Evolutionary conservation across 345 rosid species (phyloP).

Genomic region (Hibiscus tridactylites): DNA sequence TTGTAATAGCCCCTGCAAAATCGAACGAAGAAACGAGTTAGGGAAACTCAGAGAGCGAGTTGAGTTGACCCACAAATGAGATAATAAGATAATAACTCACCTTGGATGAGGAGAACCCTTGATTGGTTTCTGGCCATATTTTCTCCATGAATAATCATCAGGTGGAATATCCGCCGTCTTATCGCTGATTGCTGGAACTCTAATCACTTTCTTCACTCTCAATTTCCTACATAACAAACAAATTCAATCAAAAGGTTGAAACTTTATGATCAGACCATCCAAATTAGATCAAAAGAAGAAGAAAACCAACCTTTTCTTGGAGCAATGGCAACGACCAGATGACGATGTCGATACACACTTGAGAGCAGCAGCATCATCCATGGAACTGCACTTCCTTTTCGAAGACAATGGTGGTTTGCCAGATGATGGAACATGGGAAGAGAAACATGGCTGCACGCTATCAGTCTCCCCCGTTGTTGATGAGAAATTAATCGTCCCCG

Average conservation of each 20-base stretch:
- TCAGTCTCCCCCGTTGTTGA: conserved; percentile 68
- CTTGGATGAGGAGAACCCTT: conserved; percentile 98
- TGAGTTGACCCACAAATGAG: neutral
- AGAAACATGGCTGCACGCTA: conserved; percentile 39
- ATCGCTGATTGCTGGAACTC: conserved; percentile 69
- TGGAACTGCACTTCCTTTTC: conserved; percentile 67
- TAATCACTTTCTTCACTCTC: conserved; percentile 52
- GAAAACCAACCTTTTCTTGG: conserved; percentile 66
- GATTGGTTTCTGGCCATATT: conserved; percentile 93
- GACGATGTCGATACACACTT: conserved; percentile 44
- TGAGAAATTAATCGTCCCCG: conserved; percentile 45
- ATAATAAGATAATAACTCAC: conserved; percentile 17
- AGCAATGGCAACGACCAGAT: conserved; percentile 78
- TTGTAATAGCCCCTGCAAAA: conserved; percentile 74
- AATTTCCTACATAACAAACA: conserved; percentile 44
- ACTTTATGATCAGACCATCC: neutral
- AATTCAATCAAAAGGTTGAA: neutral
- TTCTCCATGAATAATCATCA: conserved; percentile 90
- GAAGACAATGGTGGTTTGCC: conserved; percentile 73
- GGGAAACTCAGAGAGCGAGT: conserved; percentile 15
- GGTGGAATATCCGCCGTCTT: conserved; percentile 88
- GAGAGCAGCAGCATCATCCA: conserved; percentile 52
- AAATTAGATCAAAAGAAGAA: neutral
- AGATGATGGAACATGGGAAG: conserved; percentile 45
- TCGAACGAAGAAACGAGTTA: neutral